Percentiles rank a stretch among this genome's conserved stretches.
Conservation (phyloP, 257 asterid genomes). For the Nicotiana tabacum region DNA sequence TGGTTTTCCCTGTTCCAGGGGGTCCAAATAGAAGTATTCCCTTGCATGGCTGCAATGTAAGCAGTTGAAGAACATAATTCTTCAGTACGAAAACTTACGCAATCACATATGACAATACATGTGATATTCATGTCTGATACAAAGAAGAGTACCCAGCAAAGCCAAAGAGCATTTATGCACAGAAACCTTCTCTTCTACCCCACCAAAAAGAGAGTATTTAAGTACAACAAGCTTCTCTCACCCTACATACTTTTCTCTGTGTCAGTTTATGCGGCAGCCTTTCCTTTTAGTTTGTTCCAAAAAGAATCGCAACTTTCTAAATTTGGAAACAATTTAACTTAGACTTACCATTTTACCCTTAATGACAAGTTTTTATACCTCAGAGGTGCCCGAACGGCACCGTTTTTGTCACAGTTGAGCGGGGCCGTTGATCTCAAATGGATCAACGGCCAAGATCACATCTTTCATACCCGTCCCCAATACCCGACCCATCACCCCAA, state of each 20-base stretch:
- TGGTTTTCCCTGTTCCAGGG: constrained; percentile 91
- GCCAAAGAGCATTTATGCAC: constrained; percentile 1
- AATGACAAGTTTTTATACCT: no score
- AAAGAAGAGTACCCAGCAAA: neutral
- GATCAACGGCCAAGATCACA: no score
- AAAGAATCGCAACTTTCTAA: no score
- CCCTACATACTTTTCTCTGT: neutral
- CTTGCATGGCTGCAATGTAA: constrained; percentile 67
- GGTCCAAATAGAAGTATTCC: constrained; percentile 90
- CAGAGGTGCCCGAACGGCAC: no score
- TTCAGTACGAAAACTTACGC: neutral
- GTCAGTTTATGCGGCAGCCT: no score
- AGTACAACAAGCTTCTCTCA: neutral
- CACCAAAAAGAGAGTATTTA: neutral
- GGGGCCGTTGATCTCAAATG: no score
- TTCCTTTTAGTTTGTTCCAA: no score
- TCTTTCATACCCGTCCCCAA: no score
- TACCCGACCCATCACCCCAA: no score
- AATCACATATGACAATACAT: neutral
- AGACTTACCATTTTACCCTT: no score
- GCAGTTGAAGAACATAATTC: neutral
- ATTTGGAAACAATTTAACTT: no score
- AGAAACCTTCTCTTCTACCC: neutral
- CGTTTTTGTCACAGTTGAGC: no score
- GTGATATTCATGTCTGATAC: neutral